Evolutionary conservation across 2,329 filamentous ascomycete species (phyloP).

Genomic region (Fusarium sp.): DNA sequence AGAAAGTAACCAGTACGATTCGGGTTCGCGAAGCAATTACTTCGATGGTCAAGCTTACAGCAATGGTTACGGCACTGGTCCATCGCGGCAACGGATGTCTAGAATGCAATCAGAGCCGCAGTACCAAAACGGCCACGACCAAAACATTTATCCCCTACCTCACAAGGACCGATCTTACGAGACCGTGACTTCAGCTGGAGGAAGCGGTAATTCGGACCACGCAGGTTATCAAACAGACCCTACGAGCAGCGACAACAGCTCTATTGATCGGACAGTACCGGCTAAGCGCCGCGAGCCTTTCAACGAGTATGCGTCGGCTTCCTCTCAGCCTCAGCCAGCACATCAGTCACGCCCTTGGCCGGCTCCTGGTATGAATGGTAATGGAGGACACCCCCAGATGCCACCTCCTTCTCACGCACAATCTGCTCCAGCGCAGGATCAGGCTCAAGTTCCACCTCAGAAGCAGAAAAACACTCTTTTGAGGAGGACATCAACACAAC

Average conservation of each 20-base stretch:
- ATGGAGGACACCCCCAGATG: constrained; percentile 44
- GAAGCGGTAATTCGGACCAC: constrained; percentile 79
- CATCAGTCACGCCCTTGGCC: constrained; percentile 60
- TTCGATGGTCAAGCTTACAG: constrained; percentile 59
- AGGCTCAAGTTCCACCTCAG: constrained; percentile 36
- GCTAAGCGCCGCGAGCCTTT: constrained; percentile 65
- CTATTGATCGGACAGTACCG: constrained; percentile 78
- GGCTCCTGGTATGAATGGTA: constrained; percentile 48
- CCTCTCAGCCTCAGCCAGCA: constrained; percentile 57
- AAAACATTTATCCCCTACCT: constrained; percentile 64
- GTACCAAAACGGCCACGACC: constrained; percentile 54
- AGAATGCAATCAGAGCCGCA: constrained; percentile 63
- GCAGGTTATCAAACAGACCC: constrained; percentile 87
- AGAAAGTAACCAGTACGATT: constrained; percentile 57
- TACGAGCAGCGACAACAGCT: constrained; percentile 90
- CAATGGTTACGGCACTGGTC: constrained; percentile 48
- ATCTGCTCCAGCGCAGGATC: constrained; percentile 31
- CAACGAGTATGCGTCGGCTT: constrained; percentile 75
- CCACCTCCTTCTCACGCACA: constrained; percentile 47
- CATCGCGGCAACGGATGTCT: constrained; percentile 50
- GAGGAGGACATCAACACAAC: constrained; percentile 47
- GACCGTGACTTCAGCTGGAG: constrained; percentile 82
- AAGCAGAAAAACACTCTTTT: constrained; percentile 50
- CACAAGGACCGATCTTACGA: constrained; percentile 86
- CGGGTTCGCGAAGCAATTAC: constrained; percentile 56